Percentiles rank a stretch among this genome's conserved stretches.
phyloP scores from a whole-genome alignment of 805 yeast genomes.

The Hanseniaspora osmophila region DNA sequence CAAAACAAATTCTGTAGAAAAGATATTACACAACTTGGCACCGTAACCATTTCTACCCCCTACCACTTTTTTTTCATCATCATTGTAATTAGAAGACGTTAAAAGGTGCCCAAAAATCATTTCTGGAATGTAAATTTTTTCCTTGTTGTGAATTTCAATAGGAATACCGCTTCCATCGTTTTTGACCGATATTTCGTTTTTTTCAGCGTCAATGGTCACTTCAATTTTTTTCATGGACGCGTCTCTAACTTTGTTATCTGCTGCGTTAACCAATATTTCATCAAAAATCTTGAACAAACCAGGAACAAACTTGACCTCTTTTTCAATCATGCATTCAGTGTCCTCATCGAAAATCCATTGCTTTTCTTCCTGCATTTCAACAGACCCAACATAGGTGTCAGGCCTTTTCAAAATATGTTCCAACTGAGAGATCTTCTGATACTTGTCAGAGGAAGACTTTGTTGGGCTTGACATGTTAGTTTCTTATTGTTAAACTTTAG shows the following conservation, averaged over 20 bases:
- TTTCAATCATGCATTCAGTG: constrained; percentile 42
- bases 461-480: too few species aligned
- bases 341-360: constrained; percentile 80
- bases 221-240: constrained; percentile 75
- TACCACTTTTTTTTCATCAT: constrained; percentile 84
- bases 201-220: constrained; percentile 67
- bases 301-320: constrained; percentile 70
- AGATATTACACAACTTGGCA: constrained; percentile 92
- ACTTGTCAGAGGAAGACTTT: constrained; percentile 48
- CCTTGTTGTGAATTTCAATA: constrained; percentile 81
- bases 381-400: constrained; percentile 92
- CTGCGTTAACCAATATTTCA: constrained; percentile 94
- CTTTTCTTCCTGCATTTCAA: constrained; percentile 62
- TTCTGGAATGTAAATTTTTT: constrained; percentile 87
- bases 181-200: constrained; percentile 60
- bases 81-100: constrained; percentile 93
- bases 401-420: constrained; percentile 96
- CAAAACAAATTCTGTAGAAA: constrained; percentile 71
- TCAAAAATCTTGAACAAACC: constrained; percentile 94
- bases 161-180: constrained; percentile 97
- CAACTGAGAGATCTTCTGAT: constrained; percentile 85
- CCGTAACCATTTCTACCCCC: constrained; percentile 99
- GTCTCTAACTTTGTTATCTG: constrained; percentile 94
- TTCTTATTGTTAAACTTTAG: too few species aligned
- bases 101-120: constrained; percentile 88